Evolutionary conservation across 2,329 filamentous ascomycete species (phyloP), one percentile per base, ranked within the genome.

Genomic region (Pseudogymnoascus sp.): DNA sequence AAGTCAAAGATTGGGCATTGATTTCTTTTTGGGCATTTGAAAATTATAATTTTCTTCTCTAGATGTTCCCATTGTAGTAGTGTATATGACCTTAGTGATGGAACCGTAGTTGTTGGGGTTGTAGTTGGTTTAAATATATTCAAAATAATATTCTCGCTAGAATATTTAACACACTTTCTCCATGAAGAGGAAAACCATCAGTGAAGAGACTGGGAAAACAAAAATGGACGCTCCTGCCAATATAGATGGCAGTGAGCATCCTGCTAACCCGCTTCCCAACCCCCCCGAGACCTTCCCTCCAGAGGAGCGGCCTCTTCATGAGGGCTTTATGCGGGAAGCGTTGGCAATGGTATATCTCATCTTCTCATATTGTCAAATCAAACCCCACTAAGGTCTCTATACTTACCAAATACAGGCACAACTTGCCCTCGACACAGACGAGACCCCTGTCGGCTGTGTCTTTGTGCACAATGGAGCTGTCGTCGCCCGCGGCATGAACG

Each of bases 391-490:
- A 57, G 34, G 19, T 54, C 10, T 14, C 62, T 63, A 1, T 63
- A 21, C 34, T 21, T 21, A 60, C 31, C 31, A 65, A 19, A 11
- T 41, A 41, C 64, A 96, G 91, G 95, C 92, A 65, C 88, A 93
- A 72, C 84, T 92, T 68, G 95, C 96, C 21, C 85, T 99, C 60
- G 80, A 80, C 69, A 90, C 85, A 67, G 93, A 96, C 70, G 95
- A 99, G 79, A 98, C 96, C 1, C 95, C 95, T 1, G 95, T 99
- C 19, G 96, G 95, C 60, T 99, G 95, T 76, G 92, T 99, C 34
- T 87, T 99, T 62, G 93, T 98, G 21, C 84, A 92, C 73, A 78
- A 90, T 28, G 88, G 86, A 68, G 81, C 85, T 69, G 83, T 97
- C 68, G 92, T 99, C 68, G 93, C 91, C 45, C 85, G 84, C 67